phyloP scores from a whole-genome alignment of 2,329 filamentous ascomycete genomes.

The Colletotrichum eremochloae region DNA sequence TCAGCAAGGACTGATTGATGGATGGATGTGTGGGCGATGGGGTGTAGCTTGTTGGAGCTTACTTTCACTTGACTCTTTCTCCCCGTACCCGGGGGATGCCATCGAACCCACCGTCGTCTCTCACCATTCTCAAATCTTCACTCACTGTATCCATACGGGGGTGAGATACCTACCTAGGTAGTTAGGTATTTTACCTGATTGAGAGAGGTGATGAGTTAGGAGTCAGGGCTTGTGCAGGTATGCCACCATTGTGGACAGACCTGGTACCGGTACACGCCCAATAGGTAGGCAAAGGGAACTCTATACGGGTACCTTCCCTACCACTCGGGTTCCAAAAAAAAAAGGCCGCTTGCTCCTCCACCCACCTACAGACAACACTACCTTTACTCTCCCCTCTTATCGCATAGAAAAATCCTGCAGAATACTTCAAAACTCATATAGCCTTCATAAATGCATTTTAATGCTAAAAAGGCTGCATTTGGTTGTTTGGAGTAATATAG shows the following conservation, averaged over 20 bases:
- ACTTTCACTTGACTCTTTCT: not conserved
- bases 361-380: too few relatives aligned
- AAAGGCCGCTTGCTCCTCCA: too few relatives aligned
- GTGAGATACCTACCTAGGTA: not conserved
- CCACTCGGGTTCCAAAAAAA: too few relatives aligned
- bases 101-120: not conserved
- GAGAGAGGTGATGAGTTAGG: not conserved
- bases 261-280: slow-evolving; percentile 29
- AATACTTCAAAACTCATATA: too few relatives aligned
- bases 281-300: not conserved
- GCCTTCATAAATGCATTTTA: too few relatives aligned
- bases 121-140: not conserved
- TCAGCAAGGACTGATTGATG: not conserved
- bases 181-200: not conserved
- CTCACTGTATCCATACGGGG: not conserved
- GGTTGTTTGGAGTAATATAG: too few relatives aligned
- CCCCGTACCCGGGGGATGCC: not conserved
- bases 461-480: too few relatives aligned
- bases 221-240: slow-evolving; percentile 38
- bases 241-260: slow-evolving; percentile 15
- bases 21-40: not conserved
- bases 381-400: too few relatives aligned
- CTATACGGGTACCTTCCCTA: too few relatives aligned
- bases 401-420: too few relatives aligned
- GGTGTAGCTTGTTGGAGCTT: not conserved